phyloP scores from a whole-genome alignment of 495 filamentous ascomycete species.

The Lepraria neglecta region DNA sequence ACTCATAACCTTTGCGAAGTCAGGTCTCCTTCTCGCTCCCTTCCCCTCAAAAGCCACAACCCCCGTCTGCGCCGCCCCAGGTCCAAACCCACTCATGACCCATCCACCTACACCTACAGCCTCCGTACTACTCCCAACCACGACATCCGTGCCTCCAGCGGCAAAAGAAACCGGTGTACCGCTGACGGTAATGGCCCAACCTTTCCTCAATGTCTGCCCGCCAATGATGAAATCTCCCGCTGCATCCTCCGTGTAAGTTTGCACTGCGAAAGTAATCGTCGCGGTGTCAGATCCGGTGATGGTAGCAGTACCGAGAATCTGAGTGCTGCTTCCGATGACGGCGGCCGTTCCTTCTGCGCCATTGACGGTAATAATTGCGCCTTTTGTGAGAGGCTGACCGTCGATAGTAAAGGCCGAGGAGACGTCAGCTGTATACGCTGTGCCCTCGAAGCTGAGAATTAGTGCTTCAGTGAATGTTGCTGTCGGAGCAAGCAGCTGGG shows the following conservation, averaged over 20 bases:
- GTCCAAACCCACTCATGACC: conserved; percentile 7
- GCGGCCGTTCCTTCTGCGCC: neutral
- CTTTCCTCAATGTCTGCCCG: conserved; percentile 10
- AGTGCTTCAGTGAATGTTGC: too few relatives aligned
- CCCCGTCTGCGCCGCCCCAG: neutral
- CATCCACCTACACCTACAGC: neutral
- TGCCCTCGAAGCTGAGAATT: neutral
- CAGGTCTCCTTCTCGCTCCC: neutral
- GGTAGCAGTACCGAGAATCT: neutral
- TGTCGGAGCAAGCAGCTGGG: too few relatives aligned
- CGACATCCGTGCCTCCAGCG: neutral
- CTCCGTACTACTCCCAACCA: conserved; percentile 14
- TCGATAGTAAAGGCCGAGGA: neutral
- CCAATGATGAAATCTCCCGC: conserved; percentile 3
- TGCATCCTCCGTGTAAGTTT: neutral
- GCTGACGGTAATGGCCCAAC: conserved; percentile 9
- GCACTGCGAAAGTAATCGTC: conserved; percentile 2
- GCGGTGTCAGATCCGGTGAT: neutral
- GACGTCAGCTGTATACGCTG: neutral
- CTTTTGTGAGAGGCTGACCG: neutral
- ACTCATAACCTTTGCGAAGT: neutral
- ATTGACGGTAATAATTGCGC: neutral
- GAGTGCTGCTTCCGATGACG: neutral
- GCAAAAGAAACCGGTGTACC: conserved; percentile 16
- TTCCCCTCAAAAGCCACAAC: neutral